A percentile compares a stretch with the other conserved stretches of the same genome.
Evolutionary conservation across 106 monocot species (phyloP).

Genomic region (Dioscorea dumetorum): DNA sequence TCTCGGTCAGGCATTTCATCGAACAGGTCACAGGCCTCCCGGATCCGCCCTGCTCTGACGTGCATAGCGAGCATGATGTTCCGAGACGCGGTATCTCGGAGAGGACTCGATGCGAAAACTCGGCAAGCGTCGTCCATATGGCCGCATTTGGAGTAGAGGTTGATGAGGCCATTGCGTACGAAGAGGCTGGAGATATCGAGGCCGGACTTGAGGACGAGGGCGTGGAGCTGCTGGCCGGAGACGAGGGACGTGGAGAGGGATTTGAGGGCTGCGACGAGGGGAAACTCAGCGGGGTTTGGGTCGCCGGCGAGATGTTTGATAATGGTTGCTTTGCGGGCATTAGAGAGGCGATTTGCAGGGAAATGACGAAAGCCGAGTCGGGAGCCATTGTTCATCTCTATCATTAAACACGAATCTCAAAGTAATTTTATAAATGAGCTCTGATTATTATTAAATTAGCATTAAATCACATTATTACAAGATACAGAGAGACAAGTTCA

Average conservation of each 20-base stretch:
- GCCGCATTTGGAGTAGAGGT: background rate
- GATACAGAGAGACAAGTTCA: no score
- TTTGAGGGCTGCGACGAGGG: background rate
- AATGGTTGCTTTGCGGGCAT: background rate
- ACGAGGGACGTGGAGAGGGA: background rate
- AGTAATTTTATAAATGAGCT: no score
- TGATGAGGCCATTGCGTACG: slow-evolving; percentile 2
- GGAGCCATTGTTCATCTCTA: no score
- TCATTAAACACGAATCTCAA: no score
- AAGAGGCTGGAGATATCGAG: slow-evolving; percentile 1
- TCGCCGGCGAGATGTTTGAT: background rate
- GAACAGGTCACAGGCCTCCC: slow-evolving; percentile 9
- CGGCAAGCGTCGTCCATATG: background rate
- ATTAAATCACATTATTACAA: no score
- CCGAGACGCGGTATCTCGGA: background rate
- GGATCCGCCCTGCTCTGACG: background rate
- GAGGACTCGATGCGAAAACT: background rate
- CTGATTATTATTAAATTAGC: no score
- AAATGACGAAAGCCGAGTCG: background rate
- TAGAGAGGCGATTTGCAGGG: background rate
- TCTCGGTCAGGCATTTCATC: slow-evolving; percentile 8
- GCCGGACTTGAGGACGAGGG: slow-evolving; percentile 6
- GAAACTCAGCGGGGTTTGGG: background rate
- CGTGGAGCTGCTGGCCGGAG: slow-evolving; percentile 1
- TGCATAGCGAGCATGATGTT: slow-evolving; percentile 9